phyloP scores from a whole-genome alignment of 768 basidiomycete genomes.

The Mycena galericulata region DNA sequence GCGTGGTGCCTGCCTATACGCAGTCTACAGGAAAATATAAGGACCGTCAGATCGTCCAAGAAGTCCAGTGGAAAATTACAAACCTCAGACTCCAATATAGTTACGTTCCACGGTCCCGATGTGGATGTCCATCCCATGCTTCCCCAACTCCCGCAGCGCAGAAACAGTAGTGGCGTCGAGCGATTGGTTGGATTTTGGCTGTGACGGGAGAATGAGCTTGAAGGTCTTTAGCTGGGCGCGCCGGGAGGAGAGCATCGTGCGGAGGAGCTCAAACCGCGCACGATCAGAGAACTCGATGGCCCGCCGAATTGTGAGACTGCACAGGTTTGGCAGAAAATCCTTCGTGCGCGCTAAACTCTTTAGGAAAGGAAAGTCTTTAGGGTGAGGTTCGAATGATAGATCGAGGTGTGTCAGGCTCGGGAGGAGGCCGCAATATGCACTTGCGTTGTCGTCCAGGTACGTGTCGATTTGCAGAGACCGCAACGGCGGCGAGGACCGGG shows the following conservation, averaged over 20 bases:
- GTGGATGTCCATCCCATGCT: neutral
- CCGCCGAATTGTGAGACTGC: neutral
- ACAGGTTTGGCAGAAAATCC: neutral
- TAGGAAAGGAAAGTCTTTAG: neutral
- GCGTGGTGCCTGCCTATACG: no score
- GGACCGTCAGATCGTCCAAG: no score
- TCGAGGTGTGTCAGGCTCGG: neutral
- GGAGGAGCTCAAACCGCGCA: neutral
- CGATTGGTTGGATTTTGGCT: no score
- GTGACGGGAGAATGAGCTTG: neutral
- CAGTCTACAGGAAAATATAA: no score
- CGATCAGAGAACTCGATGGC: neutral
- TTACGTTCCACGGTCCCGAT: no score
- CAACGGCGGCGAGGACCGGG: conserved; percentile 6
- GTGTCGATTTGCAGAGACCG: neutral
- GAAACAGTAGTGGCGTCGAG: neutral
- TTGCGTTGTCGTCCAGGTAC: neutral
- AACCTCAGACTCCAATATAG: no score
- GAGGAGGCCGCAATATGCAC: neutral
- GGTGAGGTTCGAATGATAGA: no score
- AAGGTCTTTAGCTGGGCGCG: neutral
- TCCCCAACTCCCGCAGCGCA: neutral
- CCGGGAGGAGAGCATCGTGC: neutral
- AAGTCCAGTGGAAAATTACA: no score
- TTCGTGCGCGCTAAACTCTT: neutral